Conservation (phyloP, 2,329 filamentous ascomycete species). For the Fonsecaea nubica region DNA sequence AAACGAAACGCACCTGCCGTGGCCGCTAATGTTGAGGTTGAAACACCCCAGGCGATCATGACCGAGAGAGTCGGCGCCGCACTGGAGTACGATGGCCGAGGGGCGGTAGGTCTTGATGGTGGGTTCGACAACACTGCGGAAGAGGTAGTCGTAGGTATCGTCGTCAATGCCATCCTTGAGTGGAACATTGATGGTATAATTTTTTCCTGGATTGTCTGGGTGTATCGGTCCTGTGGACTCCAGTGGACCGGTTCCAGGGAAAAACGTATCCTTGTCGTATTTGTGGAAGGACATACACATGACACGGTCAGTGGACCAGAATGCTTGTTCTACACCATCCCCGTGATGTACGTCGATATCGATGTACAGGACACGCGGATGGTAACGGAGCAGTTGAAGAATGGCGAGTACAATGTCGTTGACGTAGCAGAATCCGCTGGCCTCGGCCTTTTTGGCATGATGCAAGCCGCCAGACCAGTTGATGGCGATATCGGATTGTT, state of each 20-base stretch:
- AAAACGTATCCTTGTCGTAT: conserved; percentile 84
- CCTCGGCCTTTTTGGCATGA: conserved; percentile 92
- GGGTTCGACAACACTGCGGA: conserved; percentile 77
- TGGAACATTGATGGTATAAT: conserved; percentile 89
- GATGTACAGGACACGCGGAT: conserved; percentile 89
- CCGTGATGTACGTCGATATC: conserved; percentile 93
- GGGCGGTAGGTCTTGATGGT: conserved; percentile 86
- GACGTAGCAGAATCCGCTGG: conserved; percentile 97
- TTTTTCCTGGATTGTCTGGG: conserved; percentile 83
- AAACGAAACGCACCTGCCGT: conserved; percentile 87
- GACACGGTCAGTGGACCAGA: conserved; percentile 86
- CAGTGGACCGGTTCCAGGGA: conserved; percentile 87
- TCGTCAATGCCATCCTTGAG: conserved; percentile 91
- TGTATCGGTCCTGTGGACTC: conserved; percentile 83
- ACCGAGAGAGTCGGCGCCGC: conserved; percentile 91
- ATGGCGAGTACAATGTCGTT: conserved; percentile 98
- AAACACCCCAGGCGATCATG: conserved; percentile 93
- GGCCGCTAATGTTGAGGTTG: conserved; percentile 94
- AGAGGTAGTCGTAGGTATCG: conserved; percentile 84
- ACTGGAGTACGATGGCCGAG: conserved; percentile 89
- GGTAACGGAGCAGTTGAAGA: conserved; percentile 80
- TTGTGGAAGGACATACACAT: conserved; percentile 97
- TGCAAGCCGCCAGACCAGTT: conserved; percentile 97
- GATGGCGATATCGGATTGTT: conserved; percentile 92
- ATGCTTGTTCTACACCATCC: conserved; percentile 89